phyloP scores from a whole-genome alignment of 768 basidiomycete species.

The Tricholoma matsutake region DNA sequence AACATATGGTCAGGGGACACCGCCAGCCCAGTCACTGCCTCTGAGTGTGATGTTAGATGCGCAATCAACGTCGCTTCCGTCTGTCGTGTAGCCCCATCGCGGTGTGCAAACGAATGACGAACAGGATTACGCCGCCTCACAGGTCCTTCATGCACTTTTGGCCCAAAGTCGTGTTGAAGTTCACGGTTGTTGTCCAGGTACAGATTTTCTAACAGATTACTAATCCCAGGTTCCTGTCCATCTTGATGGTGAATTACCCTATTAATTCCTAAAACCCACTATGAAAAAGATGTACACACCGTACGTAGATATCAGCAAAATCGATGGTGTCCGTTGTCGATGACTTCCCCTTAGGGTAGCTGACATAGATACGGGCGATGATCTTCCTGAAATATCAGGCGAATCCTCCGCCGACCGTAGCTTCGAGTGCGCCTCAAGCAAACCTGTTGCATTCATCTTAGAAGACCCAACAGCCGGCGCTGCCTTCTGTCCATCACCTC shows the following conservation, averaged over 20 bases:
- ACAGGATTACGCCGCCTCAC: conserved; percentile 71
- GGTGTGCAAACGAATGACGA: conserved; percentile 62
- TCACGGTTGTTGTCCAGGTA: conserved; percentile 87
- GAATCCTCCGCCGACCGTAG: conserved; percentile 58
- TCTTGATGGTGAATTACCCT: conserved; percentile 42
- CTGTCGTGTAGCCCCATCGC: conserved; percentile 59
- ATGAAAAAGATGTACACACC: conserved; percentile 41
- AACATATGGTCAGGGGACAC: conserved; percentile 94
- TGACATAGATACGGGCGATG: conserved; percentile 69
- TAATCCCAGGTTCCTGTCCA: conserved; percentile 87
- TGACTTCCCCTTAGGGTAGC: conserved; percentile 49
- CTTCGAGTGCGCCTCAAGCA: conserved; percentile 74
- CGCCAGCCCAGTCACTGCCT: conserved; percentile 73
- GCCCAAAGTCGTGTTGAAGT: conserved; percentile 88
- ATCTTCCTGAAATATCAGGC: conserved; percentile 70
- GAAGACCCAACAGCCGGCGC: conserved; percentile 89
- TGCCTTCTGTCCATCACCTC: conserved; percentile 80
- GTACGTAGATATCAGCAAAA: conserved; percentile 66
- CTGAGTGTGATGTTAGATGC: conserved; percentile 81
- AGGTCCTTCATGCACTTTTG: conserved; percentile 78
- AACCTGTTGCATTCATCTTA: conserved; percentile 76
- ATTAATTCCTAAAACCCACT: not conserved
- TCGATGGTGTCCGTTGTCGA: conserved; percentile 47
- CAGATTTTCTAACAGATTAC: conserved; percentile 82
- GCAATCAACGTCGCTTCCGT: conserved; percentile 81